Conservation (phyloP, 1,139 yeast genomes). For the Arxiozyma slooffiae region DNA sequence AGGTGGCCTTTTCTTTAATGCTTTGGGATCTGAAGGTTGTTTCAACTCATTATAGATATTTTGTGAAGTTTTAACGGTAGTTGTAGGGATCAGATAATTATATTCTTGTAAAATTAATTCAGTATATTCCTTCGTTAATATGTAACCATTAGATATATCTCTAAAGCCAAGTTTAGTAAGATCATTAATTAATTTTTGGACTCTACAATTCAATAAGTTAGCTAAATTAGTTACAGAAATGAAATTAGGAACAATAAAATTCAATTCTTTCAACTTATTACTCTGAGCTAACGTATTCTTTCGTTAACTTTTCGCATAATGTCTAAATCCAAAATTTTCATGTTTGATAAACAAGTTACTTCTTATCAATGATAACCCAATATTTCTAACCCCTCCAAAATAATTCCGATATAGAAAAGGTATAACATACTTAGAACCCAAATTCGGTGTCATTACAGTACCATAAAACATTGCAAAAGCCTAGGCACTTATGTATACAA, state of each 20-base stretch:
- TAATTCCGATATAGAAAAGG: not conserved
- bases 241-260: slow-evolving; percentile 52
- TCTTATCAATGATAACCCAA: not conserved
- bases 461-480: not conserved
- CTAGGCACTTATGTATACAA: not conserved
- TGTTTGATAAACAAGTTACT: not conserved
- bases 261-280: slow-evolving; percentile 31
- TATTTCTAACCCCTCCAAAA: not conserved
- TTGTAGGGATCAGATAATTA: slow-evolving; percentile 50
- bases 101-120: slow-evolving; percentile 80
- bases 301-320: slow-evolving; percentile 11
- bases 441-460: not conserved
- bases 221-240: slow-evolving; percentile 70
- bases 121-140: slow-evolving; percentile 79
- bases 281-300: slow-evolving; percentile 8
- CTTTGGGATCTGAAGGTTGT: slow-evolving; percentile 36
- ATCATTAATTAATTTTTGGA: slow-evolving; percentile 48
- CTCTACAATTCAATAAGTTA: slow-evolving; percentile 54
- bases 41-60: slow-evolving; percentile 42
- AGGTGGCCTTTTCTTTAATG: slow-evolving; percentile 69
- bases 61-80: slow-evolving; percentile 34
- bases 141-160: slow-evolving; percentile 63
- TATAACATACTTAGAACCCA: not conserved
- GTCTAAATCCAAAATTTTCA: slow-evolving; percentile 1
- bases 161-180: slow-evolving; percentile 67